phyloP scores from a whole-genome alignment of 768 basidiomycete species.

The Dendrothele bispora region DNA sequence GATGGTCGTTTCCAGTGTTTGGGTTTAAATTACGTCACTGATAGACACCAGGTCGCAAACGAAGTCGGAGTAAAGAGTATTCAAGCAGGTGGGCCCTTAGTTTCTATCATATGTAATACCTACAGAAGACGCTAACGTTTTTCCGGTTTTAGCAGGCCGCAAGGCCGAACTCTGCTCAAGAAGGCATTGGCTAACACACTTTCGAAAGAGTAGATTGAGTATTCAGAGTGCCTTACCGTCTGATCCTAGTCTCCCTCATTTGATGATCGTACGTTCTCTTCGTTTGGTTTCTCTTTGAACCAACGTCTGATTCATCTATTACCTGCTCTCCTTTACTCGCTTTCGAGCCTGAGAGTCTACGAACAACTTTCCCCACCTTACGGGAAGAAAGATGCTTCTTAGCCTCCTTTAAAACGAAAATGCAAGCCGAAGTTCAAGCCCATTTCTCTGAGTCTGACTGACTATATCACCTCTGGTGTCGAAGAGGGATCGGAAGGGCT shows the following conservation, averaged over 20 bases:
- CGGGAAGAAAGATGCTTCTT: background rate
- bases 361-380: constrained; percentile 18
- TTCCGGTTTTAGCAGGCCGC: constrained; percentile 54
- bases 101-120: too few relatives aligned
- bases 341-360: too few relatives aligned
- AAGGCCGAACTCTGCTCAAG: constrained; percentile 47
- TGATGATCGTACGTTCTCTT: constrained; percentile 34
- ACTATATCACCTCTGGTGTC: constrained; percentile 52
- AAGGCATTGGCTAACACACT: constrained; percentile 52
- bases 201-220: constrained; percentile 42
- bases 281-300: too few relatives aligned
- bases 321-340: too few relatives aligned
- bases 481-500: constrained; percentile 44
- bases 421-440: constrained; percentile 54
- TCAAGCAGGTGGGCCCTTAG: constrained; percentile 36
- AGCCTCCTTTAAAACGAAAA: constrained; percentile 35
- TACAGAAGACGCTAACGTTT: constrained; percentile 54
- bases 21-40: too few relatives aligned
- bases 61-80: constrained; percentile 36
- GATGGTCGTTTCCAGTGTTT: constrained; percentile 27
- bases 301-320: too few relatives aligned
- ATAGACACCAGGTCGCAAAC: too few relatives aligned
- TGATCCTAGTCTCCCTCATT: constrained; percentile 44
- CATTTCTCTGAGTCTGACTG: constrained; percentile 56
- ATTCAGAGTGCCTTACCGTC: constrained; percentile 42